Evolutionary conservation across 306 rosid genomes (phyloP).

Genomic region (Pterocarpus santalinus): DNA sequence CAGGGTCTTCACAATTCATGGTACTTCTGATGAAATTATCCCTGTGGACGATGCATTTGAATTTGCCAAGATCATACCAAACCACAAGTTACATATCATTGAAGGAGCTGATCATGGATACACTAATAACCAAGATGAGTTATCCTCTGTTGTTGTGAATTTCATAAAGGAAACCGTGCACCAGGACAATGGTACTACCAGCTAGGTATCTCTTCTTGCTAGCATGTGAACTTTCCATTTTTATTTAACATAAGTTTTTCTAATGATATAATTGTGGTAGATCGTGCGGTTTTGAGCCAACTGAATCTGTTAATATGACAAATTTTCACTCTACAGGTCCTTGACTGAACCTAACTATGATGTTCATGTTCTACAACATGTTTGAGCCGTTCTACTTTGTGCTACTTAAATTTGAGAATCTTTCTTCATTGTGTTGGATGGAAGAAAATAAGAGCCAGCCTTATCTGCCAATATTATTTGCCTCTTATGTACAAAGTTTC

Average conservation of each 20-base stretch:
- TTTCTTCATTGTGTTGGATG: background rate
- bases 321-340: background rate
- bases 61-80: conserved; percentile 73
- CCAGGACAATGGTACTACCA: conserved; percentile 49
- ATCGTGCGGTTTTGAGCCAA: background rate
- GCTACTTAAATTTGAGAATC: background rate
- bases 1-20: conserved; percentile 83
- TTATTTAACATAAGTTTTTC: background rate
- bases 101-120: conserved; percentile 75
- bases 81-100: conserved; percentile 66
- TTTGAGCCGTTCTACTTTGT: background rate
- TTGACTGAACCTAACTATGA: background rate
- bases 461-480: background rate
- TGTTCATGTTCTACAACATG: background rate
- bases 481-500: background rate
- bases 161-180: conserved; percentile 55
- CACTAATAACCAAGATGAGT: conserved; percentile 60
- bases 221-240: conserved; percentile 17
- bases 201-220: conserved; percentile 43
- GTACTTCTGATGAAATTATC: conserved; percentile 63
- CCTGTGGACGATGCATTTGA: conserved; percentile 66
- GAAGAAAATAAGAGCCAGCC: background rate
- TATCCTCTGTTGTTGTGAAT: conserved; percentile 57
- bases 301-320: background rate
- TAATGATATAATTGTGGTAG: background rate